Evolutionary conservation across 106 monocot species (phyloP).

Genomic region (Apostasia shenzhenica): DNA sequence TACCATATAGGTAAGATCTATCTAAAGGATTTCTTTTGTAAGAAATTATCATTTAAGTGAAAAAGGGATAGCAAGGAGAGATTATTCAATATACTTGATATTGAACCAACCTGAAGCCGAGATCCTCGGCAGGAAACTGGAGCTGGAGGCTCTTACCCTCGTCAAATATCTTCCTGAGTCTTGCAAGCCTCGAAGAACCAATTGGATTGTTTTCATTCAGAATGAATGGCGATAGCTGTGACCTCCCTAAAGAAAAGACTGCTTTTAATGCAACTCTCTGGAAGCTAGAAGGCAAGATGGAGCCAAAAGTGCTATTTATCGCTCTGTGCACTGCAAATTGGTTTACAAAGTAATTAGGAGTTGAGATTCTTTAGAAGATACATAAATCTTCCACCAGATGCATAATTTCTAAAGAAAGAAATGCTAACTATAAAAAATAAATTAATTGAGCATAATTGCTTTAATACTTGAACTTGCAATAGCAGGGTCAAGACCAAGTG

Average conservation of each 20-base stretch:
- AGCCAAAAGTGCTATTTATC: conserved; percentile 56
- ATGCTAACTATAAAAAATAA: background rate
- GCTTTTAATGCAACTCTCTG: conserved; percentile 76
- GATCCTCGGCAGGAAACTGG: conserved; percentile 95
- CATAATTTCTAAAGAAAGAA: background rate
- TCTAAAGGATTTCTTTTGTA: too few relatives aligned
- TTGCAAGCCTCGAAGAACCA: conserved; percentile 62
- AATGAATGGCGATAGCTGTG: conserved; percentile 60
- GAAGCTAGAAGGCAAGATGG: conserved; percentile 53
- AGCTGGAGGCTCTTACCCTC: conserved; percentile 92
- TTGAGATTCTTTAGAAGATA: too few relatives aligned
- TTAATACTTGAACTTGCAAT: conserved; percentile 77
- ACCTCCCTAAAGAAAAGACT: conserved; percentile 73
- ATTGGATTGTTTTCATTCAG: conserved; percentile 82
- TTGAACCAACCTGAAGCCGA: conserved; percentile 80
- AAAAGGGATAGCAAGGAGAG: too few relatives aligned
- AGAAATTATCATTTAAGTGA: too few relatives aligned
- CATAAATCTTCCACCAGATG: too few relatives aligned
- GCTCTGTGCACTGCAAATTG: conserved; percentile 58
- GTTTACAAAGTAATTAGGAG: background rate
- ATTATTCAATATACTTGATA: background rate
- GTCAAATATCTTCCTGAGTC: conserved; percentile 60
- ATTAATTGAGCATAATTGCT: background rate
- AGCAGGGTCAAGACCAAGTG: conserved; percentile 82
- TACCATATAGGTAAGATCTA: too few relatives aligned